Evolutionary conservation across 768 basidiomycete genomes (phyloP), one percentile per base, ranked within the genome.

Genomic region (Lenzites betulinus): DNA sequence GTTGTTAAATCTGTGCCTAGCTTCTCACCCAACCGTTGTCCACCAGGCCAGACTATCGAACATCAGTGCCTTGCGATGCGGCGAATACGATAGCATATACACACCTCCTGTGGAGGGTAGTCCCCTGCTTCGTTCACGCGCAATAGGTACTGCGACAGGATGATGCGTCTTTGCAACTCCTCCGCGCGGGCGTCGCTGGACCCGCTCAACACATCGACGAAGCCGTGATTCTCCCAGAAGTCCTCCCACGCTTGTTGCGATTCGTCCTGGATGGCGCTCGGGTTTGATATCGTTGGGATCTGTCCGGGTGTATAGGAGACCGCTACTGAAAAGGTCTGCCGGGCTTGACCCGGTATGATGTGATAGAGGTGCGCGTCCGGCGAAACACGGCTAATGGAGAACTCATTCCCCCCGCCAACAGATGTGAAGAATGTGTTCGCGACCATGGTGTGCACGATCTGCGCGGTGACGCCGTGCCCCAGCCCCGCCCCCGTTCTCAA

Each of bases 51-150:
- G 81, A 82, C 83, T 84, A 59, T 39, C 33, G 22, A 20, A 16
- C 43, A 36, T 53, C 54, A 65, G 55, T 48, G 23, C 59, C 3
- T 41, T n/a, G n/a, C 42, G 20, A n/a, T 11, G 26, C 22, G 25
- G 13, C 5, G 48, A 1, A 7, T 30, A 39, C 15, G 11, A n/a
- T 46, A 51, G 36, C 43, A 39, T 51, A 38, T 41, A 33, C 64
- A 23, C 30, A 83, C 83, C 77, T 86, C 84, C 64, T 86, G 85
- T 5, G 83, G 81, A 2, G 83, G 83, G 13, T 70, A 73, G 65
- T 82, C 77, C 1, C 82, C 82, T 5, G 83, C 85, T 66, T 82
- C 83, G 61, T 86, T 86, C 11, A 85, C 82, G 26, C 80, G 74
- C 77, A 85, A 77, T 58, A 84, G 70, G 68, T 85, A 85, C 42